Evolutionary conservation across 2,329 filamentous ascomycete species (phyloP), one percentile per base, ranked within the genome.

Genomic region (Lasiodiplodia citricola): DNA sequence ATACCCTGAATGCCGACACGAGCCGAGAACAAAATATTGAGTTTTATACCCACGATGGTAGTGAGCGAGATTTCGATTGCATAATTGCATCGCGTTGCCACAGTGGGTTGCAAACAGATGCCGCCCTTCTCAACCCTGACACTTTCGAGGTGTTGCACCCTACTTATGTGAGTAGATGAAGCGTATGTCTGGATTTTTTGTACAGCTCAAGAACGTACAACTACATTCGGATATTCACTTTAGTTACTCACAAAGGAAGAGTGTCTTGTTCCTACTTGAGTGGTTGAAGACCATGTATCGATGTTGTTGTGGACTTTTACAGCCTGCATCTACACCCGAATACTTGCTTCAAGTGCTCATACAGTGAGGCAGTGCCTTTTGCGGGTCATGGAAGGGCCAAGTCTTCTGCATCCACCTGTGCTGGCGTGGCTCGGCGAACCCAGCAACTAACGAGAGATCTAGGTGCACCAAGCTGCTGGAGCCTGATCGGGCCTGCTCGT

Each of bases 21-120:
- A 21, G 54, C n/a, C 11, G 31, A 37, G 18, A 16, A 8, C 16
- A 56, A 35, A 56, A 56, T 8, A 56, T 56, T 37, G 54, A 56
- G 25, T 56, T 56, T 31, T 56, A 37, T 8, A 56, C 28, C 25
- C 25, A 56, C n/a, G 28, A 56, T 56, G 54, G 54, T 56, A 56
- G 54, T 56, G 54, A 56, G 54, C 54, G 25, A 35, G 31, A 21
- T 35, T 56, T 56, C 31, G 31, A 35, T 56, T 56, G 25, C 8
- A 37, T 37, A 5, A 31, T 56, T 31, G 25, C 41, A 44, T 44
- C 18, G 41, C 41, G 41, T 18, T n/a, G 44, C 21, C 44, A 18
- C 44, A 47, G 41, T 41, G 13, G 41, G 41, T 47, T 47, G 41
- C 41, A 21, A 21, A 47, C 8, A 7, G 6, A 18, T 21, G n/a